phyloP scores from a whole-genome alignment of 164 flowering plant species.

The Annona cherimola region DNA sequence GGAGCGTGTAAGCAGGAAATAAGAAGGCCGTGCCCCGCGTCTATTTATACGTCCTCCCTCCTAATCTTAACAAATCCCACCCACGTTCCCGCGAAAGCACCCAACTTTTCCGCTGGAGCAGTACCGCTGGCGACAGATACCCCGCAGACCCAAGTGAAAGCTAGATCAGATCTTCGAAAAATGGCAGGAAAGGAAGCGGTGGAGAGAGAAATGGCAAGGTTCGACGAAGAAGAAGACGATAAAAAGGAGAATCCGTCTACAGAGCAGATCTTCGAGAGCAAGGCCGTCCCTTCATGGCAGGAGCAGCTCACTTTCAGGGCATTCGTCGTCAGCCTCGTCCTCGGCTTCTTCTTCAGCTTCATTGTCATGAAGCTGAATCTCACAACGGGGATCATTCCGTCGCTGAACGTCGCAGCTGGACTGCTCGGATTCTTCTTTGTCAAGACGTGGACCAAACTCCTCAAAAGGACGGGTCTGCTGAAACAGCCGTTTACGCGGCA shows the following conservation, averaged over 20 bases:
- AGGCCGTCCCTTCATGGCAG: constrained; percentile 41
- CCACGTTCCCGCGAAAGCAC: too few species aligned
- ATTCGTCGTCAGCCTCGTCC: constrained; percentile 28
- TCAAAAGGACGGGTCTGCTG: constrained; percentile 28
- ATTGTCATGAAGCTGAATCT: constrained; percentile 56
- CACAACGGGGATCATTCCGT: constrained; percentile 63
- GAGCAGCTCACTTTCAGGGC: constrained; percentile 49
- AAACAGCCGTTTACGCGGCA: constrained; percentile 62
- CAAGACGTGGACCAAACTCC: constrained; percentile 30
- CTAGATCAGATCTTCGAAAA: neutral
- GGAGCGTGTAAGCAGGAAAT: too few species aligned
- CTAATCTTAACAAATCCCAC: too few species aligned
- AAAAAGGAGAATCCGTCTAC: neutral
- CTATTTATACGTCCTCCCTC: too few species aligned
- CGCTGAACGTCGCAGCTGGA: constrained; percentile 65
- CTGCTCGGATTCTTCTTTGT: constrained; percentile 48
- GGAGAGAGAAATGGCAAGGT: constrained; percentile 4
- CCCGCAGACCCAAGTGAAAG: too few species aligned
- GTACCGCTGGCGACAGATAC: too few species aligned
- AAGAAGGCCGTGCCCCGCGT: too few species aligned
- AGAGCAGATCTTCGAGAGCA: constrained; percentile 30
- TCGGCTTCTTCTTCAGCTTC: constrained; percentile 44
- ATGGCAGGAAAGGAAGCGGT: neutral
- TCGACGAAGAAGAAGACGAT: neutral
- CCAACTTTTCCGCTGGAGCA: too few species aligned